Evolutionary conservation across 495 filamentous ascomycete genomes (phyloP), one percentile per base, ranked within the genome.

Genomic region (Aspergillus indologenus): DNA sequence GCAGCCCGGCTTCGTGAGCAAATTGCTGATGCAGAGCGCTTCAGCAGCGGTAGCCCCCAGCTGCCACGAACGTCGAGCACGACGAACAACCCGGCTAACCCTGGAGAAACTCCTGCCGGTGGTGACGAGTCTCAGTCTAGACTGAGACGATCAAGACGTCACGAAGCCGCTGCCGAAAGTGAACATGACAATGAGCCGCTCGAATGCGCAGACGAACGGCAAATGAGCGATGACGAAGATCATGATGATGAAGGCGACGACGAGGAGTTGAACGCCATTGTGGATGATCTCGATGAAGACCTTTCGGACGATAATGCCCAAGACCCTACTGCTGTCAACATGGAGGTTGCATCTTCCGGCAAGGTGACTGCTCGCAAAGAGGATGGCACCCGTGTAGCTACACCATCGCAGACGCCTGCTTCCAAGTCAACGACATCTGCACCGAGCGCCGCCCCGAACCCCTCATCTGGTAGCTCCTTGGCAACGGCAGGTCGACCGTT

Each of bases 291-390:
- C 2, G 92, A 96, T 51, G 90, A 95, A 45, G 90, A 92, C 19
- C 84, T 96, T 73, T 89, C 92, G 21, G 87, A 90, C 44, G 84
- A 85, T 53, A 79, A 79, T 14, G 77, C 79, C 3, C 81, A 87
- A 17, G 94, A 98, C 62, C 89, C 92, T 0, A 87, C 87, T 1
- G 92, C 94, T 5, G 91, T 98, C 19, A 97, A 92, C 66, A 83
- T 99, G 70, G 93, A 98, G 70, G 87, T 97, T 48, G 92, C 86
- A 26, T 87, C 90, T 21, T 90, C 87, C 1, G 94, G 92, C 26
- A 96, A 92, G 68, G 90, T 98, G 14, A 97, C 91, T 2, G 94
- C 94, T n/a, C 88, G 90, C 26, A 96, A 95, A 69, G 94, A 98
- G 68, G 94, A 98, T 69, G 95, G 94, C 2, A 96, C 91, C 15